Conservation (phyloP, 441 rosid species). For the Aleurites moluccanus region DNA sequence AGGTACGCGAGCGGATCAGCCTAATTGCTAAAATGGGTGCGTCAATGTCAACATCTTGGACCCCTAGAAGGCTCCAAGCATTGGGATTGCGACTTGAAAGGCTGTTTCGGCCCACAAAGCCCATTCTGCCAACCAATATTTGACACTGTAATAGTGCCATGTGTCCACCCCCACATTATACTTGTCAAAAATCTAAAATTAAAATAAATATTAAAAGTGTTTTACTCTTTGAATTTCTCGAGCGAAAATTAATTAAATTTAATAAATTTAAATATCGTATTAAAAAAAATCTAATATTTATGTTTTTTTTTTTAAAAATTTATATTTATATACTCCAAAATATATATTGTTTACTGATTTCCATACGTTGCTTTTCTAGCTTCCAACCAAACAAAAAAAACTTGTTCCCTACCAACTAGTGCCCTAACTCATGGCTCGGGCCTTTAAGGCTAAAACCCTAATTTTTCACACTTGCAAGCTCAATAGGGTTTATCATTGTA, state of each 20-base stretch:
- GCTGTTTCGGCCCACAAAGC: constrained; percentile 37
- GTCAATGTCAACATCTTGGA: constrained; percentile 21
- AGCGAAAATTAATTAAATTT: no score
- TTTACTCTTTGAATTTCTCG: no score
- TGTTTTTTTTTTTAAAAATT: background rate
- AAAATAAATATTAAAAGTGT: no score
- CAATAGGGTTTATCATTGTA: constrained; percentile 18
- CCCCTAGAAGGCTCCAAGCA: constrained; percentile 24
- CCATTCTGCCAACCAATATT: constrained; percentile 45
- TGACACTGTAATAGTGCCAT: constrained; percentile 17
- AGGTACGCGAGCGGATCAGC: no score
- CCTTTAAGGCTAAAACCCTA: constrained; percentile 2
- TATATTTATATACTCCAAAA: background rate
- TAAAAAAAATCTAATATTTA: no score
- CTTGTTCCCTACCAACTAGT: background rate
- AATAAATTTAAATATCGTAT: no score
- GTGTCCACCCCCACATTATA: constrained; percentile 29
- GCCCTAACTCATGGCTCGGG: background rate
- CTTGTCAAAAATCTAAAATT: background rate
- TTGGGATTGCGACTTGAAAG: constrained; percentile 37
- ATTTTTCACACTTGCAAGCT: background rate
- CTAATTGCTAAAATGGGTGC: no score
- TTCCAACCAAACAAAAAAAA: constrained; percentile 2
- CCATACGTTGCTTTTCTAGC: constrained; percentile 6
- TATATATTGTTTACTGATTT: constrained; percentile 16